phyloP scores from a whole-genome alignment of 2,329 filamentous ascomycete species.

The Apiospora kogelbergensis region DNA sequence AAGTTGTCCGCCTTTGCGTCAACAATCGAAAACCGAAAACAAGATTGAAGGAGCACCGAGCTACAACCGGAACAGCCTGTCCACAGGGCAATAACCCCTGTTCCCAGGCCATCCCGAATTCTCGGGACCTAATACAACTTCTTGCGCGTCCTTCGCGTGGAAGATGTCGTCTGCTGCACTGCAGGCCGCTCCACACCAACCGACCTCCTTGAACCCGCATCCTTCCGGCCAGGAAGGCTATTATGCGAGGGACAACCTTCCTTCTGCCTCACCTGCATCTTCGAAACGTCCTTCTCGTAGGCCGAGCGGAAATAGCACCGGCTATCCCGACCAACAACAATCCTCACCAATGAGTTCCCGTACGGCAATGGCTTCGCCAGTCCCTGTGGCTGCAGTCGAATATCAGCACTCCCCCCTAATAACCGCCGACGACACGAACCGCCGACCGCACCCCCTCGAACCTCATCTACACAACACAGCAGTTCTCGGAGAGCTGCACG shows the following conservation, averaged over 20 bases:
- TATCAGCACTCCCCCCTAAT: slow-evolving; percentile 37
- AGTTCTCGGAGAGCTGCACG: slow-evolving; percentile 46
- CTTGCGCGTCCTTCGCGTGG: slow-evolving; percentile 32
- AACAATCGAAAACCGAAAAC: neutral
- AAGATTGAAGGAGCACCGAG: neutral
- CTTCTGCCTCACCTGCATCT: slow-evolving; percentile 46
- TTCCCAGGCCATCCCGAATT: neutral
- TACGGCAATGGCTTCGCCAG: slow-evolving; percentile 43
- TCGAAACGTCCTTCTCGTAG: slow-evolving; percentile 55
- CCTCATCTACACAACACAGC: slow-evolving; percentile 70
- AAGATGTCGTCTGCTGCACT: slow-evolving; percentile 65
- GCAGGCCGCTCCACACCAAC: slow-evolving; percentile 58
- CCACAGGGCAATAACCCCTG: neutral
- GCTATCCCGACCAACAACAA: slow-evolving; percentile 33
- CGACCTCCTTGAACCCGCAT: slow-evolving; percentile 46
- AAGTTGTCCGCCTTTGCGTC: neutral
- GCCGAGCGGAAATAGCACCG: slow-evolving; percentile 48
- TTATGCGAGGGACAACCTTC: slow-evolving; percentile 51
- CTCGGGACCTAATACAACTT: neutral
- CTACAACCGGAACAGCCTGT: neutral
- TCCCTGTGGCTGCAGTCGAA: slow-evolving; percentile 41
- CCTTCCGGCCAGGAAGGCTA: slow-evolving; percentile 56
- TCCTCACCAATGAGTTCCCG: slow-evolving; percentile 48
- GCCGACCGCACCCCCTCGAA: slow-evolving; percentile 75
- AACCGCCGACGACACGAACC: slow-evolving; percentile 62